Percentiles rank a stretch among this genome's conserved stretches.
Conservation (phyloP, 2,329 filamentous ascomycete genomes). For the Pseudocercospora pini-densiflorae region DNA sequence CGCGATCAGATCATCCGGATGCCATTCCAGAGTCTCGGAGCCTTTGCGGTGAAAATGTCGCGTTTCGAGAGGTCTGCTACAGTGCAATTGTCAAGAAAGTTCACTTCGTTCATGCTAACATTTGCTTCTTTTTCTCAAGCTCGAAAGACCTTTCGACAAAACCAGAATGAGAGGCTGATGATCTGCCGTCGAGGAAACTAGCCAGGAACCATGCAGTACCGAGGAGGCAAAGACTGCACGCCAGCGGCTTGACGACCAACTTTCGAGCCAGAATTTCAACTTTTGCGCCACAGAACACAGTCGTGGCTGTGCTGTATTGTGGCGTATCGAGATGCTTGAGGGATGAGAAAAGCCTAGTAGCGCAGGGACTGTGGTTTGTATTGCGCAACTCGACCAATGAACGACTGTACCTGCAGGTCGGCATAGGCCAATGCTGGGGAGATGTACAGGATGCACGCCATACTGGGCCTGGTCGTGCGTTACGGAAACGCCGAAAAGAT, state of each 20-base stretch:
- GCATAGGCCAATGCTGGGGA: neutral
- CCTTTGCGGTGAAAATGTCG: neutral
- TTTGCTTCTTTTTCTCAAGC: neutral
- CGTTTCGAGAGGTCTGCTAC: neutral
- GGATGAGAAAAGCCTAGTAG: neutral
- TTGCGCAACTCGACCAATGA: constrained; percentile 25
- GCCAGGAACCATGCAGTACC: neutral
- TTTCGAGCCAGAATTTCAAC: neutral
- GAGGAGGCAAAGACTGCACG: neutral
- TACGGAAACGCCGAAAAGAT: constrained; percentile 16
- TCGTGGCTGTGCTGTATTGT: neutral
- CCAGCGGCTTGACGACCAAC: neutral
- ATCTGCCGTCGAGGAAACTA: neutral
- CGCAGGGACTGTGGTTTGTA: constrained; percentile 9
- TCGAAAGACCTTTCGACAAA: neutral
- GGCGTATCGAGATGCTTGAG: neutral
- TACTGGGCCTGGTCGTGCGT: constrained; percentile 11
- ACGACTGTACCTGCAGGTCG: neutral
- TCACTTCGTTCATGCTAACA: neutral
- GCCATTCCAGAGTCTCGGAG: neutral
- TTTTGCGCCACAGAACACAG: constrained; percentile 4
- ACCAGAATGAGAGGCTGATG: neutral
- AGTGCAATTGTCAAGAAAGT: neutral
- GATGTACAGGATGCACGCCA: constrained; percentile 3
- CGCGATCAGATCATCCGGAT: no score